These are phyloP conservation scores for Aspergillus diversus DNA, from an alignment of 495 filamentous ascomycete species.

Conservation along the genomic window DNA sequence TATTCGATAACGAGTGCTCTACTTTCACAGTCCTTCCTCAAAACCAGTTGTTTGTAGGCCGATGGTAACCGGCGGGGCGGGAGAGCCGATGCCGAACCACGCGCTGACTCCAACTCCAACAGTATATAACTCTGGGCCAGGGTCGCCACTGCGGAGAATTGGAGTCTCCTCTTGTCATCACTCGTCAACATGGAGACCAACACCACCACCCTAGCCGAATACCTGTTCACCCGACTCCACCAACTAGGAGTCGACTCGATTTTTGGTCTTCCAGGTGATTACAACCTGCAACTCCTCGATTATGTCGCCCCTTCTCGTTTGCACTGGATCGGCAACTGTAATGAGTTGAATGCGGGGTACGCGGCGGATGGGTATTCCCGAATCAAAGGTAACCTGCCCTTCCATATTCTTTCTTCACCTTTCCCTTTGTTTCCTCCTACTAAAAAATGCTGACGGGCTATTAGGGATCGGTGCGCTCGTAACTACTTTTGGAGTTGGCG, in stretches of 20 bases:
- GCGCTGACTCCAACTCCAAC: neutral
- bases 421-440: conserved; percentile 16
- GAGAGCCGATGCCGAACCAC: neutral
- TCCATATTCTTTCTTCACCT: too few species aligned
- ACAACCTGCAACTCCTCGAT: conserved; percentile 70
- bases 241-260: conserved; percentile 68
- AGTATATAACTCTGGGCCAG: neutral
- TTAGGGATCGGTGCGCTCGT: conserved; percentile 53
- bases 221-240: conserved; percentile 70
- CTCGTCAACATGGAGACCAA: conserved; percentile 9
- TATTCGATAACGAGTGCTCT: neutral
- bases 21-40: neutral
- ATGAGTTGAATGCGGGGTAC: conserved; percentile 81
- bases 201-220: conserved; percentile 44
- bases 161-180: neutral
- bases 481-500: conserved; percentile 81
- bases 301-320: conserved; percentile 62
- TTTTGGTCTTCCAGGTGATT: conserved; percentile 74
- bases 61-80: too few species aligned
- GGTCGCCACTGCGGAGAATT: neutral
- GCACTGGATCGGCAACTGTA: conserved; percentile 75
- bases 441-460: neutral
- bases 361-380: conserved; percentile 81
- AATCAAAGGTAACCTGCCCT: conserved; percentile 59
- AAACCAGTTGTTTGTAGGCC: neutral